Evolutionary conservation across 768 basidiomycete genomes (phyloP), one percentile per base, ranked within the genome.

Genomic region (Suillus brevipes): DNA sequence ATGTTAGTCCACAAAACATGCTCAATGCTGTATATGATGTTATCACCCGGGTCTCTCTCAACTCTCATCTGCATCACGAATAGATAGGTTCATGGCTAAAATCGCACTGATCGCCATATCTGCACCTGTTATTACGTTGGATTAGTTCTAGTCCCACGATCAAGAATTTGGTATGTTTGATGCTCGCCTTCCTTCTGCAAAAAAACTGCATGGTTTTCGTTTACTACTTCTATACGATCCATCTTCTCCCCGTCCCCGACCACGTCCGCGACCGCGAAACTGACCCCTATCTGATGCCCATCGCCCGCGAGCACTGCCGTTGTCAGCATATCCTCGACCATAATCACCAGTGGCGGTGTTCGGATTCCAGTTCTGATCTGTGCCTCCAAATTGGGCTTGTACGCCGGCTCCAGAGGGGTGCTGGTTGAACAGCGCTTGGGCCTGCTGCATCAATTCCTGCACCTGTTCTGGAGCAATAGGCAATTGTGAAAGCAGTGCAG

Each of bases 171-270:
- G 6, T 67, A 76, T 77, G 78, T 82, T 82, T 74, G 76, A 83
- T 86, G 89, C 92, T 93, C 88, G 90, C 92, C 91, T 93, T 91
- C 91, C 92, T 86, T 87, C 85, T 81, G 86, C 86, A 86, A 88
- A 93, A 83, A 93, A 94, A 85, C 83, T 89, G 90, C 92, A 94
- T 80, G 89, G 88, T 88, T 86, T 88, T 88, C 89, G 87, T 87
- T 88, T 92, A 86, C 81, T 90, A 79, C 84, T 84, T 89, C 84
- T 90, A 89, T 82, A 86, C 69, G 85, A 87, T 66, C 83, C 84
- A 52, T 85, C 85, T 47, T 83, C 84, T 65, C 81, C 82, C 62
- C 78, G 73, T 65, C 86, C 84, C 58, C 89, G 78, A 63, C 88
- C 87, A 62, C 87, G 79, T 43, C 90, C 86, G 60, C 87, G 80